These are phyloP conservation scores for Colletotrichum sp. DNA, from an alignment of 2,329 filamentous ascomycete genomes.

Conservation along the genomic window DNA sequence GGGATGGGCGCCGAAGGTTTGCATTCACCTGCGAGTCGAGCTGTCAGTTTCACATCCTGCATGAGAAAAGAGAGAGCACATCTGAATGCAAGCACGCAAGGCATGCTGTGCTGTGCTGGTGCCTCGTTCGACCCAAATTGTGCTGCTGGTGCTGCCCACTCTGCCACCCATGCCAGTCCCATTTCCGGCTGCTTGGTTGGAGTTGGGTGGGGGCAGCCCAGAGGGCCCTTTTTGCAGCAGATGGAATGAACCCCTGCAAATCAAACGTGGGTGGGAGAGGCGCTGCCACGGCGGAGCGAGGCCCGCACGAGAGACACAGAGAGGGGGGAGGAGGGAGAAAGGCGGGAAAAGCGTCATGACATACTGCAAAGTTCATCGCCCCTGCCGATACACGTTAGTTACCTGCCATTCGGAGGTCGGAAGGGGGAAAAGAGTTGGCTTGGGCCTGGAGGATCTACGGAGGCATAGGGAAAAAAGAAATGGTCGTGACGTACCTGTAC, in stretches of 20 bases:
- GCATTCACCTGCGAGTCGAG: conserved; percentile 35
- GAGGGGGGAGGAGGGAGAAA: not conserved
- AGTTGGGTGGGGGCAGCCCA: not conserved
- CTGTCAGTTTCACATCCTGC: not conserved
- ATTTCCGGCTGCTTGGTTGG: conserved; percentile 10
- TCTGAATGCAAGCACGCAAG: not conserved
- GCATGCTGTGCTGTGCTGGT: not conserved
- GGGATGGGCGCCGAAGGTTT: conserved; percentile 37
- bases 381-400: conserved; percentile 29
- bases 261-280: not conserved
- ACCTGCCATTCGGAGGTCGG: not conserved
- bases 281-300: not conserved
- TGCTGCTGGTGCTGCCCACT: not conserved
- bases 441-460: not conserved
- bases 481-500: conserved; percentile 39
- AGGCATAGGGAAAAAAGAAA: not conserved
- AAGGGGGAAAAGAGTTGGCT: not conserved
- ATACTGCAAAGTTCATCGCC: conserved; percentile 51
- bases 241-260: not conserved
- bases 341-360: conserved; percentile 22
- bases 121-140: not conserved
- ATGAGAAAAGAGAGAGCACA: not conserved
- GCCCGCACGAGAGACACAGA: not conserved
- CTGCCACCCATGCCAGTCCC: conserved; percentile 4
- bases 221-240: not conserved